Evolutionary conservation across 495 filamentous ascomycete genomes (phyloP).

Genomic region (Podospora pseudoanserina): DNA sequence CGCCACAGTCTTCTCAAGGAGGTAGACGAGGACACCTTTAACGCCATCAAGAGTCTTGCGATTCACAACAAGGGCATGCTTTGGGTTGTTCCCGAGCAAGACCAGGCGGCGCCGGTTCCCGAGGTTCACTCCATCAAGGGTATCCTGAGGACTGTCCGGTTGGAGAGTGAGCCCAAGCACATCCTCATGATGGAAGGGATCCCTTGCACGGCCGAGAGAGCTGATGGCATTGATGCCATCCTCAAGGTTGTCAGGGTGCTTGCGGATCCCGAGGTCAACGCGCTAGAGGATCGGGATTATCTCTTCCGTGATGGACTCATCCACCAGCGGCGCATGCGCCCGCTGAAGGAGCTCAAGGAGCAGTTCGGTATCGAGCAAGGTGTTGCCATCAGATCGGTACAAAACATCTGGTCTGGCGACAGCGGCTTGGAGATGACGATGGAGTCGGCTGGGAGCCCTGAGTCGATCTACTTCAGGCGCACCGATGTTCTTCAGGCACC

Average conservation of each 20-base stretch:
- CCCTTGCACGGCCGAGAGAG: neutral
- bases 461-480: neutral
- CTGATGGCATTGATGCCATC: neutral
- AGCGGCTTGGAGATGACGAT: neutral
- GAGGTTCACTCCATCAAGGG: neutral
- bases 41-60: neutral
- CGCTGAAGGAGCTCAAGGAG: neutral
- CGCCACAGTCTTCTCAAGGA: neutral
- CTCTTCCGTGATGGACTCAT: neutral
- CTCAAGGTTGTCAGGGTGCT: neutral
- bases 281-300: neutral
- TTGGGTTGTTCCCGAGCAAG: neutral
- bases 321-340: conserved; percentile 1
- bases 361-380: conserved; percentile 1
- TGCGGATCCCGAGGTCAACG: neutral
- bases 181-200: neutral
- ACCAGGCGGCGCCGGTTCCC: neutral
- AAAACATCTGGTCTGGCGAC: neutral
- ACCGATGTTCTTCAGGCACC: neutral
- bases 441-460: neutral
- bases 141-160: neutral
- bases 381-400: neutral
- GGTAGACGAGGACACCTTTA: neutral
- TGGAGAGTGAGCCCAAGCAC: conserved; percentile 2
- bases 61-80: conserved; percentile 3